Base-by-base conservation (phyloP, 1,284 basidiomycete species). In the Fomitopsis schrenkii region DNA sequence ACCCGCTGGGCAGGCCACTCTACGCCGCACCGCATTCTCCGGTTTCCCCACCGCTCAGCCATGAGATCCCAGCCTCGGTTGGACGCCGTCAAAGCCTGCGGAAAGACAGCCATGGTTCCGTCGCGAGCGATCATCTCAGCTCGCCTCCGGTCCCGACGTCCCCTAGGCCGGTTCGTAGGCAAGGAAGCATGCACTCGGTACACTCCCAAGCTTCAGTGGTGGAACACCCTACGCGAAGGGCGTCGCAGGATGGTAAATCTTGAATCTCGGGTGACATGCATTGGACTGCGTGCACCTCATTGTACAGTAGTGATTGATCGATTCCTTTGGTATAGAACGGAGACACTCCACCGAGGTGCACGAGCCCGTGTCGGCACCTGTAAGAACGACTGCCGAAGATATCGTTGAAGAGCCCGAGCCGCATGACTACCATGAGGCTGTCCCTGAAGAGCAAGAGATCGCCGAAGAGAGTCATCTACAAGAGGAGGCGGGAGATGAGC, bases 171-270 rank as follows among this genome's bases (percentile, higher is more conserved):
- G 62, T 62, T 22, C 61, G 64, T 35, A 71, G 72, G 62, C 75
- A 73, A 63, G 67, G 63, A 22, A 73, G 72, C 50, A 63, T 71
- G 36, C 65, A 64, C 8, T 71, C 68, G 15, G 65, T 68, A 55
- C 61, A 60, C 54, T 66, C 68, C 36, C 57, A 58, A 19, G 36
- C 48, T 12, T 60, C 35, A 17, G 12, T 55, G 12, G 67, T 55
- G 12, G 67, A 62, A 42, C 19, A 55, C 22, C 58, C 64, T 19
- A 38, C 55, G n/a, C 54, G 62, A 61, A 65, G 65, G 59, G 22
- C 41, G 55, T 68, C 69, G 58, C 61, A 61, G 61, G 72, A 83
- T 80, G 86, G 85, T 86, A 80, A 86, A 83, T 84, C 75, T 76
- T 83, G 72, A 83, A 68, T 45, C 68, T 62, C 66, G 52, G 57